Evolutionary conservation across 305 asterid species (phyloP), one percentile per base, ranked within the genome.

Genomic region (Fraxinus sp.): DNA sequence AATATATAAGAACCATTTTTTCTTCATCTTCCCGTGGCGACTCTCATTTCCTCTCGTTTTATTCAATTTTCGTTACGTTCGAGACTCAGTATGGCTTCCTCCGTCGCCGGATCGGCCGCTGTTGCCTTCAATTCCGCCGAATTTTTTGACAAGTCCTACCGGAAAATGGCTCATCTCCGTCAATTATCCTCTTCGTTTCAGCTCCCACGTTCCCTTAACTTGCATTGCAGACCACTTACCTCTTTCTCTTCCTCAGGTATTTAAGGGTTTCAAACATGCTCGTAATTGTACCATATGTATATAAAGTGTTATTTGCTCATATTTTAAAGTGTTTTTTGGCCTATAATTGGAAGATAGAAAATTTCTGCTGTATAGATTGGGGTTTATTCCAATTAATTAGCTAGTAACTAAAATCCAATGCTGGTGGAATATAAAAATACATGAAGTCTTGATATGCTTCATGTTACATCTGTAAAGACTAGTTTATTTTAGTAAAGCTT

Each of bases 201-300:
- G 83, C 87, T 85, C 73, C 85, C 87, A 3, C 11, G 52, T 16
- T 70, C 84, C 62, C 13, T 84, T 46, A 74, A 79, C 79, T 77
- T 79, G 86, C 93, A 90, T 78, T 89, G 92, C 89, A 81, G 91
- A 84, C 86, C 94, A 66, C 64, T 81, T 9, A 72, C 89, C 80
- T 86, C 91, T 39, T 49, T 33, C 39, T 13, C 91, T 80, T 85
- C 92, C 73, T 75, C 90, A 78, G 95, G 76, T 71, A 71, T 71
- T 71, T 4, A 71, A 13, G n/a, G 32, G 41, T 32, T 16, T 30
- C 76, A 24, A 26, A 64, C 70, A n/a, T 55, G 64, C 57, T 46
- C 55, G 55, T 46, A 46, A 46, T 46, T 66, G 73, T 66, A 8
- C 73, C 33, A 7, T 36, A 26, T 66, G 73, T 66, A 9, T 22